A percentile compares a stretch with the other conserved stretches of the same genome.
Evolutionary conservation across 495 filamentous ascomycete species (phyloP).

Genomic region (Pyrenula massariospora): DNA sequence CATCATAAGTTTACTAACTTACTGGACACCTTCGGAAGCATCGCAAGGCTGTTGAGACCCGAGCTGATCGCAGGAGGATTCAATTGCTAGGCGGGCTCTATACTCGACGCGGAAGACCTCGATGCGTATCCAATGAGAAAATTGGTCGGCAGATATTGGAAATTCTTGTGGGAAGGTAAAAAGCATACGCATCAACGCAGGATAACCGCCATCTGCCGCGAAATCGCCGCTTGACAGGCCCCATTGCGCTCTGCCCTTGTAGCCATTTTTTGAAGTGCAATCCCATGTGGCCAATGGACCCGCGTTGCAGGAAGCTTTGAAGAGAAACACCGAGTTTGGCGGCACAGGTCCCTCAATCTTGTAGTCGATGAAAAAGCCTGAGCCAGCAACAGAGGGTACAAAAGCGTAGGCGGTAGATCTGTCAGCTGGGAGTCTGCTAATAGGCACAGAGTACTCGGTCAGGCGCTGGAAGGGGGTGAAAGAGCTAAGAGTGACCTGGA

Average conservation of each 20-base stretch:
- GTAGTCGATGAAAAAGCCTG: conserved; percentile 29
- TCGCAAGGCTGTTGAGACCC: not conserved
- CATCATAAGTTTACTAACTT: not conserved
- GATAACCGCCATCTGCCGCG: conserved; percentile 1
- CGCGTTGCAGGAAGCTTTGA: conserved; percentile 27
- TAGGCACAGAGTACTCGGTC: not conserved
- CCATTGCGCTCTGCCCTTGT: conserved; percentile 27
- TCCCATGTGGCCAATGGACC: conserved; percentile 24
- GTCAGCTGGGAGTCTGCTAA: not conserved
- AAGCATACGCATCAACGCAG: conserved; percentile 15
- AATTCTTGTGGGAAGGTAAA: conserved; percentile 15
- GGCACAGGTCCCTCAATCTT: conserved; percentile 18
- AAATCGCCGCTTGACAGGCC: conserved; percentile 14
- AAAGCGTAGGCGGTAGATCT: conserved; percentile 14
- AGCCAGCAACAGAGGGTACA: conserved; percentile 16
- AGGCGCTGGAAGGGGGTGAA: not conserved
- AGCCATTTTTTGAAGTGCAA: conserved; percentile 19
- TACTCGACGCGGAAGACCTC: not conserved
- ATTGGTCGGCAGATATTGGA: not conserved
- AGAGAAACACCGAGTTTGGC: conserved; percentile 20
- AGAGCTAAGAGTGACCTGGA: not conserved
- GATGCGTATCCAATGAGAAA: not conserved
- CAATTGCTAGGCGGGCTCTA: not conserved
- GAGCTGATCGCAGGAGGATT: conserved; percentile 1
- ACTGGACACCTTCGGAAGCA: conserved; percentile 8